A percentile compares a stretch with the other conserved stretches of the same genome.
phyloP scores from a whole-genome alignment of 768 basidiomycete species.

The Boletus huronensis region DNA sequence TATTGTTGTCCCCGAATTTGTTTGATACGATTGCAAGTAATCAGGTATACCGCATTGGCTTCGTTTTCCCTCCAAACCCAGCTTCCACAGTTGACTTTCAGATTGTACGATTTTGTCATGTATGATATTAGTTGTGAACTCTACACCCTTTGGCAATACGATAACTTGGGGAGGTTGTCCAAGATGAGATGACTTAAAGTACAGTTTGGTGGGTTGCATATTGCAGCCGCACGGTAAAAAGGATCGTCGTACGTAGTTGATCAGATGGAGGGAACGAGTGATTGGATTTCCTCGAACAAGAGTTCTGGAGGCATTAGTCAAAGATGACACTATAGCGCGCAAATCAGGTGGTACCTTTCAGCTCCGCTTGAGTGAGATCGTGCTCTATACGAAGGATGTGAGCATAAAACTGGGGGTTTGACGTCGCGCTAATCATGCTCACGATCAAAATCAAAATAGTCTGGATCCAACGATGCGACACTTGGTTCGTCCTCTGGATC shows the following conservation, averaged over 20 bases:
- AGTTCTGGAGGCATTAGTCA: conserved; percentile 42
- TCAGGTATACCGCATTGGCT: conserved; percentile 4
- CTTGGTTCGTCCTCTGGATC: conserved; percentile 89
- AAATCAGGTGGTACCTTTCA: conserved; percentile 45
- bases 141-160: not conserved
- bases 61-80: not conserved
- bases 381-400: conserved; percentile 40
- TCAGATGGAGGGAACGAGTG: conserved; percentile 65
- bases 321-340: not conserved
- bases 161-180: not conserved
- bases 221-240: not conserved
- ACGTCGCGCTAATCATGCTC: conserved; percentile 26
- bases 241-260: not conserved
- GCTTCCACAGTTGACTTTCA: not conserved
- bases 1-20: conserved; percentile 5
- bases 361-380: conserved; percentile 68
- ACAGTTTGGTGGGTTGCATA: not conserved
- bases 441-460: conserved; percentile 92
- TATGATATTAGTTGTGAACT: conserved; percentile 16
- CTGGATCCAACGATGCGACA: conserved; percentile 73
- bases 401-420: not conserved
- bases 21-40: conserved; percentile 8
- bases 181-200: not conserved
- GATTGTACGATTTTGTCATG: conserved; percentile 19
- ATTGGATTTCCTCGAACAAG: conserved; percentile 79